These are phyloP conservation scores for Durusdinium trenchii DNA, from an alignment of 73 alveolate genomes.

Conservation along the genomic window DNA sequence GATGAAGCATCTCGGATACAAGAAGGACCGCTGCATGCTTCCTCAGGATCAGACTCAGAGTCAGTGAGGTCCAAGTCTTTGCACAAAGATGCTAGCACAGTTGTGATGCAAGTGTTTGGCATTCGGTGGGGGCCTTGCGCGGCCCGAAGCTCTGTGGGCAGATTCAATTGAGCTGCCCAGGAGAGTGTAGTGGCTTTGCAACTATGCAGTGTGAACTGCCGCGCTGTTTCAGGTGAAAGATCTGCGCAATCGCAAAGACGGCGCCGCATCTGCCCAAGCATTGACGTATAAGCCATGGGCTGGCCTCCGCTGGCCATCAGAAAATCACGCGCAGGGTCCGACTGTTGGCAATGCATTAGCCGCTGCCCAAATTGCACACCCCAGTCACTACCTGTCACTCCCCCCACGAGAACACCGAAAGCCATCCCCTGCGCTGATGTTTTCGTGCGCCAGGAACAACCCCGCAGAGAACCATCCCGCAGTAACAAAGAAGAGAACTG, in stretches of 20 bases:
- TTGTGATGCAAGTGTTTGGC: background rate
- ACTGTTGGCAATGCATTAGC: background rate
- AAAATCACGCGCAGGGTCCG: slow-evolving; percentile 47
- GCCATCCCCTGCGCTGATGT: background rate
- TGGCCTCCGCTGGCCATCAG: slow-evolving; percentile 24
- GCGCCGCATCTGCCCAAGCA: slow-evolving; percentile 60
- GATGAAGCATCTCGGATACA: no score
- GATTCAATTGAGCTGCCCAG: slow-evolving; percentile 16
- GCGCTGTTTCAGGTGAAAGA: background rate
- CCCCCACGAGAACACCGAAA: background rate
- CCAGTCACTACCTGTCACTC: background rate
- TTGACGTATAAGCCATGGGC: slow-evolving; percentile 11
- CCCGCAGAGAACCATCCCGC: background rate
- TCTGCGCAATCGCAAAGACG: background rate
- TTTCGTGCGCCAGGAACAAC: slow-evolving; percentile 57
- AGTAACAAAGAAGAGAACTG: background rate
- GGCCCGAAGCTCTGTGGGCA: background rate
- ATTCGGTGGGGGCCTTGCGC: slow-evolving; percentile 68
- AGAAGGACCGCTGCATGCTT: no score
- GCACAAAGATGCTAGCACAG: no score
- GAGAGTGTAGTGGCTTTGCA: slow-evolving; percentile 29
- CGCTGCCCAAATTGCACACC: background rate
- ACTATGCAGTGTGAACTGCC: background rate
- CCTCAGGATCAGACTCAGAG: no score
- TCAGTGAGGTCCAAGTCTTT: no score